A percentile compares a stretch with the other conserved stretches of the same genome.
phyloP scores from a whole-genome alignment of 495 filamentous ascomycete species.

The Penicillium herquei region DNA sequence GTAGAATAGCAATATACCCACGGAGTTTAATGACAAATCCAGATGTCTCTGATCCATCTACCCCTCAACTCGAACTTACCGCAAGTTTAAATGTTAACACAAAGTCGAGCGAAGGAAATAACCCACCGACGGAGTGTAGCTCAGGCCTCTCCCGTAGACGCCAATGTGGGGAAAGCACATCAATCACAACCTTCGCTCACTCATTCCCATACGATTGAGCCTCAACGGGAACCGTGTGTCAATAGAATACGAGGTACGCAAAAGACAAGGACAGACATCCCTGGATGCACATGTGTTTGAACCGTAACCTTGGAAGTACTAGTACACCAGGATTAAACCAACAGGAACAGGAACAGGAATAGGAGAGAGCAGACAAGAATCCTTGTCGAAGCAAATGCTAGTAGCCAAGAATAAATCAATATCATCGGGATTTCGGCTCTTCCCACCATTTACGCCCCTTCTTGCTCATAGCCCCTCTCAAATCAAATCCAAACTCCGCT shows the following conservation, averaged over 20 bases:
- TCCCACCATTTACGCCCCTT: background rate
- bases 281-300: no score
- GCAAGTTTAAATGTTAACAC: background rate
- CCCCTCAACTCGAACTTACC: background rate
- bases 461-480: background rate
- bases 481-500: background rate
- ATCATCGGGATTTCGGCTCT: no score
- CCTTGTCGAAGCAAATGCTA: no score
- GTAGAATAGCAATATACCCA: no score
- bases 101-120: background rate
- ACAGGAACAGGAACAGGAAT: background rate
- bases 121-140: background rate
- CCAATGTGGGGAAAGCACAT: conserved; percentile 10
- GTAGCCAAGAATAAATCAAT: background rate
- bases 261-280: background rate
- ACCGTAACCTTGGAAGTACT: no score
- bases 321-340: no score
- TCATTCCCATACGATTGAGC: background rate
- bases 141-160: conserved; percentile 11
- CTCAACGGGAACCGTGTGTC: conserved; percentile 1
- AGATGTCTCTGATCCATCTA: no score
- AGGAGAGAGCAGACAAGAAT: background rate
- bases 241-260: background rate
- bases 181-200: background rate
- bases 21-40: no score